A percentile compares a stretch with the other conserved stretches of the same genome.
phyloP scores from a whole-genome alignment of 208 protist species.

The Angomonas deanei region DNA sequence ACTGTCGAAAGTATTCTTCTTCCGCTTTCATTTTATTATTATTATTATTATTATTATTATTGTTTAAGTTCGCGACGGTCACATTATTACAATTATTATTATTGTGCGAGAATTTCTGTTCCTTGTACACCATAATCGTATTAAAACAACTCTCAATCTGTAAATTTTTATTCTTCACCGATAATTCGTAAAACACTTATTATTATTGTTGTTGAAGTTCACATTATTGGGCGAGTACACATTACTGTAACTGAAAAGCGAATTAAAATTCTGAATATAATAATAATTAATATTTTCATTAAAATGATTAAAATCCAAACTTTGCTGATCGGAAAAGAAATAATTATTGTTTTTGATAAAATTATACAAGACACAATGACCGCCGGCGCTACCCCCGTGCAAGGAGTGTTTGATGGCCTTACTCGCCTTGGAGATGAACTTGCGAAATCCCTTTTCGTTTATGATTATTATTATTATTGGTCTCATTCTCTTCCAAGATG shows the following conservation, averaged over 20 bases:
- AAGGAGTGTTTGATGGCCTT: background rate
- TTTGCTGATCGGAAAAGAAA: background rate
- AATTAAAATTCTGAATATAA: background rate
- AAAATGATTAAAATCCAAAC: background rate
- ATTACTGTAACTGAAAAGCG: background rate
- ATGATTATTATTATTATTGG: no score
- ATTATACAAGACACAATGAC: background rate
- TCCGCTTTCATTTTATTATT: background rate
- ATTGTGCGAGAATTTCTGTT: background rate
- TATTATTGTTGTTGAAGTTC: background rate
- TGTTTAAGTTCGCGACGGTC: background rate
- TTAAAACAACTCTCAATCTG: background rate
- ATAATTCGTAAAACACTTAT: background rate
- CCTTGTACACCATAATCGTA: background rate
- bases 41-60: background rate
- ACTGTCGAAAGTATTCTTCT: background rate
- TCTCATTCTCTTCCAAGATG: no score
- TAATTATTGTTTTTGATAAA: background rate
- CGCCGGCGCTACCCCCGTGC: background rate
- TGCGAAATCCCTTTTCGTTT: background rate
- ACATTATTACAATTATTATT: background rate
- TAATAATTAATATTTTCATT: background rate
- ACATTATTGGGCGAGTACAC: background rate
- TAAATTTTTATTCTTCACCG: background rate
- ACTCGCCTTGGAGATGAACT: background rate